A percentile compares a stretch with the other conserved stretches of the same genome.
Evolutionary conservation across 2,329 filamentous ascomycete genomes (phyloP).

Genomic region (Aspergillus phoenicis): DNA sequence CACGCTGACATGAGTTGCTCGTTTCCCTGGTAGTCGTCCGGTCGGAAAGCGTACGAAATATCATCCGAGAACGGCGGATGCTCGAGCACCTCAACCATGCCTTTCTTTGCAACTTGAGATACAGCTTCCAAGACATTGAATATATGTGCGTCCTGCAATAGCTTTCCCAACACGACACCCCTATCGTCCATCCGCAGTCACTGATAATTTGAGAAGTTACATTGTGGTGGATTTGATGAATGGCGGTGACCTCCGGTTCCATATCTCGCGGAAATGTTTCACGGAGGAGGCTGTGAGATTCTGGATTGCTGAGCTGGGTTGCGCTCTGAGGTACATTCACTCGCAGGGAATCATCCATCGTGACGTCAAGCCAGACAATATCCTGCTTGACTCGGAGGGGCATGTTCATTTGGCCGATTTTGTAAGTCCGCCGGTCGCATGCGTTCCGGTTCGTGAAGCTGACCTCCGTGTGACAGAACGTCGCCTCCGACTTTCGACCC

Average conservation of each 20-base stretch:
- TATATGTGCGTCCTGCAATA: conserved; percentile 71
- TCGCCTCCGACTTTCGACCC: conserved; percentile 87
- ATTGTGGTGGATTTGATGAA: conserved; percentile 98
- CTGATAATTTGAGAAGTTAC: conserved; percentile 59
- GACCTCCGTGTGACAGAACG: conserved; percentile 65
- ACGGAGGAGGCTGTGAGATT: conserved; percentile 96
- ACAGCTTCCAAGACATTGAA: conserved; percentile 98
- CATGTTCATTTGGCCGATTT: conserved; percentile 98
- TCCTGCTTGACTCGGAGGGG: conserved; percentile 81
- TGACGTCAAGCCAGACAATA: conserved; percentile 91
- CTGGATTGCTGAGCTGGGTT: conserved; percentile 94
- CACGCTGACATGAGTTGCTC: conserved; percentile 25
- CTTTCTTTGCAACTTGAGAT: conserved; percentile 96
- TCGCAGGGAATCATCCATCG: conserved; percentile 84
- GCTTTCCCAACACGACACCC: background rate
- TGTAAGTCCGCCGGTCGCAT: conserved; percentile 56
- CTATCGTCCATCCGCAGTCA: background rate
- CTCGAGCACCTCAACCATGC: conserved; percentile 96
- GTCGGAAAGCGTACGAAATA: conserved; percentile 96
- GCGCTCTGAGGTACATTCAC: conserved; percentile 85
- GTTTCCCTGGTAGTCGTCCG: conserved; percentile 71
- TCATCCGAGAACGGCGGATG: conserved; percentile 96
- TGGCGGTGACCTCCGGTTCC: conserved; percentile 92
- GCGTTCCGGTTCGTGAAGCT: conserved; percentile 1
- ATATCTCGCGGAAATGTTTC: conserved; percentile 96